Conservation (phyloP, 306 rosid species). For the Medicago lupulina region DNA sequence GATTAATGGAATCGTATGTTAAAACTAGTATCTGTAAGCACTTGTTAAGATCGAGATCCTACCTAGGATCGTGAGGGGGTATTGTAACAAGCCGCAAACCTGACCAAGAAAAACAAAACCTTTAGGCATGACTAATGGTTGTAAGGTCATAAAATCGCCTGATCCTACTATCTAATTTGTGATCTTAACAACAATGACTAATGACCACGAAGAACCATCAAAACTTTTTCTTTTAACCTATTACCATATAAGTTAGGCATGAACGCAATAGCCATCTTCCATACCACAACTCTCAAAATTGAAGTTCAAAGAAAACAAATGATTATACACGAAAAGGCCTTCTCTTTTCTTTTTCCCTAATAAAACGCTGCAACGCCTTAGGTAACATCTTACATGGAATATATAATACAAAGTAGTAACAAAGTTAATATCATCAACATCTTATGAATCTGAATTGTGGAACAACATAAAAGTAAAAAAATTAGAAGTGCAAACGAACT, state of each 20-base stretch:
- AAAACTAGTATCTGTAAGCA: too few relatives aligned
- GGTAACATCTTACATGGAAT: slow-evolving; percentile 12
- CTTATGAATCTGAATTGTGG: slow-evolving; percentile 33
- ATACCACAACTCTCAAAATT: slow-evolving; percentile 24
- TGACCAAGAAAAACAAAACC: background rate
- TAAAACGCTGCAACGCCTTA: background rate
- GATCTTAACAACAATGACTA: slow-evolving; percentile 1
- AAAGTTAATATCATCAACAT: slow-evolving; percentile 21
- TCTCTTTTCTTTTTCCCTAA: slow-evolving; percentile 4
- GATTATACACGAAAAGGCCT: background rate
- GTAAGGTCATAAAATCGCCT: background rate
- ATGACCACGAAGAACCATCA: background rate
- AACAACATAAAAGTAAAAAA: slow-evolving; percentile 8
- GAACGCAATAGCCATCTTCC: slow-evolving; percentile 10
- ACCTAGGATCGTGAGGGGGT: too few relatives aligned
- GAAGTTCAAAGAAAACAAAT: slow-evolving; percentile 18
- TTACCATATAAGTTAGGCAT: slow-evolving; percentile 16
- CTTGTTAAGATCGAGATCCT: too few relatives aligned
- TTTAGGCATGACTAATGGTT: background rate
- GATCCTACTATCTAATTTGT: background rate
- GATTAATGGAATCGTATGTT: too few relatives aligned
- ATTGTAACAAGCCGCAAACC: too few relatives aligned
- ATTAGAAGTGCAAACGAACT: slow-evolving; percentile 12
- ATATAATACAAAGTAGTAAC: slow-evolving; percentile 4
- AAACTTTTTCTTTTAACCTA: slow-evolving; percentile 29